Evolutionary conservation across 345 rosid genomes (phyloP).

Genomic region (Syzygium grande): DNA sequence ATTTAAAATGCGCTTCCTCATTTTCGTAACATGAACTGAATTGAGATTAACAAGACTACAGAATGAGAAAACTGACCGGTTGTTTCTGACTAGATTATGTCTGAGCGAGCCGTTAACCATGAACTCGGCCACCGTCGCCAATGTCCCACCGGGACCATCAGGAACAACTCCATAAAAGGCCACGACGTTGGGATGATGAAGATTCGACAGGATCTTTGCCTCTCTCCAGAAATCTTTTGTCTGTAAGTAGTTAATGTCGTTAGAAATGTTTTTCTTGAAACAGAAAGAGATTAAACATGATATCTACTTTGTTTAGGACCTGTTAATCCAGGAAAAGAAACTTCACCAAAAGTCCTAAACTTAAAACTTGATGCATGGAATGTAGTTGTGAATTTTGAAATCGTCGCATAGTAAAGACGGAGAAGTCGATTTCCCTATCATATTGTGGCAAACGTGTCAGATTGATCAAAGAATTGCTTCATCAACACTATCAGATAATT

Average conservation of each 20-base stretch:
- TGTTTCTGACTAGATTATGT: slow-evolving; percentile 59
- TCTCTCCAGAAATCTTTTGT: slow-evolving; percentile 90
- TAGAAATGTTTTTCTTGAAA: not conserved
- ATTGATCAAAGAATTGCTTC: not conserved
- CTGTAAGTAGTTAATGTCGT: slow-evolving; percentile 14
- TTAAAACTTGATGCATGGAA: not conserved
- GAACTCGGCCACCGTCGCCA: slow-evolving; percentile 86
- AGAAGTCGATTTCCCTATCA: not conserved
- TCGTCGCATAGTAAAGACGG: not conserved
- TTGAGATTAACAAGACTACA: not conserved
- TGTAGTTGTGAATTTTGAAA: not conserved
- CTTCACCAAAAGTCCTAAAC: not conserved
- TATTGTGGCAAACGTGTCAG: not conserved
- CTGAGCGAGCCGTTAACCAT: slow-evolving; percentile 92
- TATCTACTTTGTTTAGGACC: not conserved
- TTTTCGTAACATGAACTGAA: not conserved
- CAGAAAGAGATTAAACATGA: not conserved
- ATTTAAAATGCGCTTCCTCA: not conserved
- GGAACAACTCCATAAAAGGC: slow-evolving; percentile 92
- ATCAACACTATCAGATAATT: not conserved
- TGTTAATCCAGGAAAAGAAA: not conserved
- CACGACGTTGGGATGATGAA: slow-evolving; percentile 95
- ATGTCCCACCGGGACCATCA: slow-evolving; percentile 81
- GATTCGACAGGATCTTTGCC: slow-evolving; percentile 73
- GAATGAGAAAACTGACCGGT: slow-evolving; percentile 19